These are phyloP conservation scores for Podaxis carcinomalis DNA, from an alignment of 768 basidiomycete species.

Conservation along the genomic window DNA sequence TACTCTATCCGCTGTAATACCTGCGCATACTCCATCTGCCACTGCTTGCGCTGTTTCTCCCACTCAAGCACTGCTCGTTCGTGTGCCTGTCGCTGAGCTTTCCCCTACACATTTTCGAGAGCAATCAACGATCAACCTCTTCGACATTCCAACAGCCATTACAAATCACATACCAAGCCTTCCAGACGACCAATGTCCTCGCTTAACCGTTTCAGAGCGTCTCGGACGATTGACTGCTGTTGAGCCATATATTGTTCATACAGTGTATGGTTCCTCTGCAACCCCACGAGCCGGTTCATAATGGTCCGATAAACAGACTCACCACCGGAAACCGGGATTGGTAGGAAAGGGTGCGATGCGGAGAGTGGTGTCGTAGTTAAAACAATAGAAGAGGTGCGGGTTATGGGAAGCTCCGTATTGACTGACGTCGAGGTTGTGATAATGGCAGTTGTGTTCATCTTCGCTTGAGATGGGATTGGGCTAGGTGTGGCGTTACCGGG, in stretches of 20 bases:
- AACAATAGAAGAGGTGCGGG: slow-evolving; percentile 11
- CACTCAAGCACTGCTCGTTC: slow-evolving; percentile 63
- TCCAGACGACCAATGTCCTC: slow-evolving; percentile 79
- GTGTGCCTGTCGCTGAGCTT: slow-evolving; percentile 63
- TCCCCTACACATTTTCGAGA: slow-evolving; percentile 40
- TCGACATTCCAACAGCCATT: not conserved
- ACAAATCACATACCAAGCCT: slow-evolving; percentile 51
- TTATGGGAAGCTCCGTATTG: slow-evolving; percentile 5
- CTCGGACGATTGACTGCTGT: slow-evolving; percentile 72
- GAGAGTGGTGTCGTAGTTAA: slow-evolving; percentile 13
- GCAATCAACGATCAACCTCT: not conserved
- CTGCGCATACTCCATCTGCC: slow-evolving; percentile 69
- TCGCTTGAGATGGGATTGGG: not conserved
- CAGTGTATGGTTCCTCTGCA: slow-evolving; percentile 86
- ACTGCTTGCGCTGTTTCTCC: slow-evolving; percentile 58
- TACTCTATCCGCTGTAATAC: slow-evolving; percentile 67
- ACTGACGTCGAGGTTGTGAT: slow-evolving; percentile 10
- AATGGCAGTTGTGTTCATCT: slow-evolving; percentile 3
- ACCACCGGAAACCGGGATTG: slow-evolving; percentile 36
- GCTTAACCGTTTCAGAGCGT: slow-evolving; percentile 67
- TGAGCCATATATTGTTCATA: slow-evolving; percentile 86
- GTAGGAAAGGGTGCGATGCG: slow-evolving; percentile 7
- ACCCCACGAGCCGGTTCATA: slow-evolving; percentile 82
- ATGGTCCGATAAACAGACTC: slow-evolving; percentile 97
- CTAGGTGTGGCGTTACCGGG: not conserved